phyloP scores from a whole-genome alignment of 208 protist genomes.

The Trichomonas vaginalis region DNA sequence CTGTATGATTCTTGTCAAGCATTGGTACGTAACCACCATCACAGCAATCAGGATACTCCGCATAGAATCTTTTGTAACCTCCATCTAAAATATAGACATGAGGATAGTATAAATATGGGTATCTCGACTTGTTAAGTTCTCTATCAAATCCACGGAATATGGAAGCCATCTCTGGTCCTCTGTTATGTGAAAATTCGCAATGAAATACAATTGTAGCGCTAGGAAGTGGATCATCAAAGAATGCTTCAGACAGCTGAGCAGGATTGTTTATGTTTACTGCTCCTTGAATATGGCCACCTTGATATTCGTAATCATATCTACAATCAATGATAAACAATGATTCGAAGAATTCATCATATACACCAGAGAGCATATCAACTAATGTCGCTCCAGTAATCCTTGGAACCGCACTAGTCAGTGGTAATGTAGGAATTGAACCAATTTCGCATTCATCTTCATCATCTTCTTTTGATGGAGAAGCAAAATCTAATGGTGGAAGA shows the following conservation, averaged over 20 bases:
- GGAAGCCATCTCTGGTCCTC: background rate
- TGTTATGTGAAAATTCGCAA: slow-evolving; percentile 28
- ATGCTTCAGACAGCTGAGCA: background rate
- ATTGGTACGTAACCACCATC: background rate
- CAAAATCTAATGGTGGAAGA: background rate
- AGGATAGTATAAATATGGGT: background rate
- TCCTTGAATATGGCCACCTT: slow-evolving; percentile 23
- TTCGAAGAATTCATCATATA: background rate
- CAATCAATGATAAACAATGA: slow-evolving; percentile 22
- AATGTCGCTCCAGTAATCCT: background rate
- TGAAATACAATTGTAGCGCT: slow-evolving; percentile 8
- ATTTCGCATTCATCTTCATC: background rate
- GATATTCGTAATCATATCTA: slow-evolving; percentile 30
- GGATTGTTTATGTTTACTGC: slow-evolving; percentile 16
- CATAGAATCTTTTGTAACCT: background rate
- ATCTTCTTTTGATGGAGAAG: background rate
- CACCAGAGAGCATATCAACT: background rate
- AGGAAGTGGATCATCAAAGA: background rate
- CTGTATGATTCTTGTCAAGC: background rate
- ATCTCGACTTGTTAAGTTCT: background rate
- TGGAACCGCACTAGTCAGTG: background rate
- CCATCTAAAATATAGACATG: background rate
- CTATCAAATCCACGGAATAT: background rate
- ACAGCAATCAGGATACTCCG: background rate
- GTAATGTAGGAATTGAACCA: background rate